phyloP scores from a whole-genome alignment of 2,329 filamentous ascomycete species.

The Fusarium dimerum region DNA sequence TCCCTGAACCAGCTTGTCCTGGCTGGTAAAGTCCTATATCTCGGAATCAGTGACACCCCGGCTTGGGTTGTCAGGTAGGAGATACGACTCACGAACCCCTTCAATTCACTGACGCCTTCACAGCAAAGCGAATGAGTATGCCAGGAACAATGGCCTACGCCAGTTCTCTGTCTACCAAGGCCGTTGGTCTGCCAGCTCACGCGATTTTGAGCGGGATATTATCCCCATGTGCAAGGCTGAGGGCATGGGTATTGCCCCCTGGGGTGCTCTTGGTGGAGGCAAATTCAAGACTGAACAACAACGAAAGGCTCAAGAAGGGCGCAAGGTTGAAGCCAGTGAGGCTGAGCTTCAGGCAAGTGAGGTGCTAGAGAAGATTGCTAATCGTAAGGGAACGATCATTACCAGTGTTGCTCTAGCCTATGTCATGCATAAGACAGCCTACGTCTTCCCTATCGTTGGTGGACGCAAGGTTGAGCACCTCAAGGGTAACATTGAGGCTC shows the following conservation, averaged over 20 bases:
- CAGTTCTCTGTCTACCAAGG: constrained; percentile 61
- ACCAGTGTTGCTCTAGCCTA: constrained; percentile 67
- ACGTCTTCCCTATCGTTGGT: constrained; percentile 74
- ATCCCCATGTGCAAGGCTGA: constrained; percentile 45
- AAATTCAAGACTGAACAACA: constrained; percentile 44
- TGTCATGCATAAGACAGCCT: constrained; percentile 69
- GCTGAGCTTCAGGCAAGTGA: constrained; percentile 53
- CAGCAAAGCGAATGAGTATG: constrained; percentile 67
- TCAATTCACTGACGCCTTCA: constrained; percentile 7
- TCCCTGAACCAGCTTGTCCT: constrained; percentile 61
- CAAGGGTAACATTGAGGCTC: constrained; percentile 67
- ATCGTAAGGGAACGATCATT: constrained; percentile 43
- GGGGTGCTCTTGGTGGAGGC: constrained; percentile 57
- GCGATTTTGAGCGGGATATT: constrained; percentile 45
- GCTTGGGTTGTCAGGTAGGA: constrained; percentile 63
- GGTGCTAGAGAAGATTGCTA: constrained; percentile 51
- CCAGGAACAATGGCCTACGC: constrained; percentile 67
- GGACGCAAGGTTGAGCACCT: constrained; percentile 70
- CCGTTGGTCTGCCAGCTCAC: constrained; percentile 40
- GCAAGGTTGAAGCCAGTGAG: constrained; percentile 44
- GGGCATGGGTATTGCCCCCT: constrained; percentile 57
- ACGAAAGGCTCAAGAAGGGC: constrained; percentile 37
- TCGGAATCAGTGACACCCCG: constrained; percentile 68
- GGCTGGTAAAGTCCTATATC: constrained; percentile 63
- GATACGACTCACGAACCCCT: not conserved